Base-by-base conservation (phyloP, 257 asterid genomes). In the Cordia subcordata region DNA sequence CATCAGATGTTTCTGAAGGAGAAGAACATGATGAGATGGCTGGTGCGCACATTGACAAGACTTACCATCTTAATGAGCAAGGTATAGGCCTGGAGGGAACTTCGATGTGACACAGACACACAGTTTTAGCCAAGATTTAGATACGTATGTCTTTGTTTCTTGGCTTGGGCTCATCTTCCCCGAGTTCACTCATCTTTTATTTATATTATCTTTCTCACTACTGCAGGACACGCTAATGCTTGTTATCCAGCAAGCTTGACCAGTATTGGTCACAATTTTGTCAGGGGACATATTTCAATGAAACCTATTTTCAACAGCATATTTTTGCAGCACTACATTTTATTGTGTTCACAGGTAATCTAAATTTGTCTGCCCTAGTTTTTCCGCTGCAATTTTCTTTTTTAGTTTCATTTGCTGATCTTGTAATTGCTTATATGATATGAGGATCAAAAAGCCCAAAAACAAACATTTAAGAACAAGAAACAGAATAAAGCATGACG, bases 331-430 rank as follows among this genome's bases (percentile, higher is more conserved):
- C 95, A 81, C 62, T 93, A 93, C 71, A 74, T 93, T 65, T 86
- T 93, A 73, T 85, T 93, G 52, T 93, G 96, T 74, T 33, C 99
- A 38, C 99, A 88, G 94, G 99, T 88, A 74, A 15, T 14, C 21
- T 8, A 8, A 38, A 21, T 42, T 22, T 23, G 33, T 44, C 14
- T 9, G 22, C 19, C 0, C 33, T 21, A 38, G 51, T 58, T 14
- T 21, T 45, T 39, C 38, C 20, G 45, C 4, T 38, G 22, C 5
- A 20, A 14, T 44, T 33, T 35, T 45, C 21, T 10, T 50, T 13
- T 58, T 15, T 15, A 42, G 60, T 38, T 54, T 39, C 4, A 39
- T 17, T 55, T 17, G 16, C n/a, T 16, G 17, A 45, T 52, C 56
- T 60, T 14, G 10, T 33, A 21, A 18, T 47, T 37, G 27, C 58